These are phyloP conservation scores for Podaxis carcinomalis DNA, from an alignment of 768 basidiomycete species.

Conservation along the genomic window DNA sequence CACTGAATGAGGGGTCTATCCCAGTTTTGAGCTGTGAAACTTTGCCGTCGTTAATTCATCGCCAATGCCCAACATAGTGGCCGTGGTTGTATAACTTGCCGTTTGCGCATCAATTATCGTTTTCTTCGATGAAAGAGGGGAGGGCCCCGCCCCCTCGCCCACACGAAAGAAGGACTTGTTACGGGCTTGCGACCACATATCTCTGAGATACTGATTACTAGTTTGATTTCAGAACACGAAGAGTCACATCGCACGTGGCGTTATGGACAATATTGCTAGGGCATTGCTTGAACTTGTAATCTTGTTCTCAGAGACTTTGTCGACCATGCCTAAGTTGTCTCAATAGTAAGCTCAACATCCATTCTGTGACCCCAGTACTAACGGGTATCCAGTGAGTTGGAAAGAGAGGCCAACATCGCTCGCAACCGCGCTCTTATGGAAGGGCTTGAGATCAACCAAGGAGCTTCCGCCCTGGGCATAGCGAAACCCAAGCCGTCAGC, in stretches of 20 bases:
- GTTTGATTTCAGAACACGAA: background rate
- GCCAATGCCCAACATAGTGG: too few relatives aligned
- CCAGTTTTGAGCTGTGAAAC: background rate
- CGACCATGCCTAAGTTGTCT: conserved; percentile 39
- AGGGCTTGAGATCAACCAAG: conserved; percentile 17
- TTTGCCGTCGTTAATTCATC: too few relatives aligned
- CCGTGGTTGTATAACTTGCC: too few relatives aligned
- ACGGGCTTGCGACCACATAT: background rate
- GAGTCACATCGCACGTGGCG: background rate
- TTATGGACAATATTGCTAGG: background rate
- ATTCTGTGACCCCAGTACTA: background rate
- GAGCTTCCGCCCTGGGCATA: conserved; percentile 27
- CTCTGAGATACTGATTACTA: background rate
- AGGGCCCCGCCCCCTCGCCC: too few relatives aligned
- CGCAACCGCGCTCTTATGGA: conserved; percentile 74
- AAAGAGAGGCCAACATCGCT: conserved; percentile 79
- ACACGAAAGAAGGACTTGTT: too few relatives aligned
- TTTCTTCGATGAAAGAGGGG: too few relatives aligned
- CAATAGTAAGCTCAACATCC: conserved; percentile 40
- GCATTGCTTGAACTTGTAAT: background rate
- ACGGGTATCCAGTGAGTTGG: conserved; percentile 45
- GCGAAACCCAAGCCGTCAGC: conserved; percentile 35
- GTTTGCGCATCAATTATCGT: too few relatives aligned
- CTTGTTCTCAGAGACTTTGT: background rate
- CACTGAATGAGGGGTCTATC: background rate